Evolutionary conservation across 2,329 filamentous ascomycete species (phyloP).

Genomic region (Trichophaea hybrida): DNA sequence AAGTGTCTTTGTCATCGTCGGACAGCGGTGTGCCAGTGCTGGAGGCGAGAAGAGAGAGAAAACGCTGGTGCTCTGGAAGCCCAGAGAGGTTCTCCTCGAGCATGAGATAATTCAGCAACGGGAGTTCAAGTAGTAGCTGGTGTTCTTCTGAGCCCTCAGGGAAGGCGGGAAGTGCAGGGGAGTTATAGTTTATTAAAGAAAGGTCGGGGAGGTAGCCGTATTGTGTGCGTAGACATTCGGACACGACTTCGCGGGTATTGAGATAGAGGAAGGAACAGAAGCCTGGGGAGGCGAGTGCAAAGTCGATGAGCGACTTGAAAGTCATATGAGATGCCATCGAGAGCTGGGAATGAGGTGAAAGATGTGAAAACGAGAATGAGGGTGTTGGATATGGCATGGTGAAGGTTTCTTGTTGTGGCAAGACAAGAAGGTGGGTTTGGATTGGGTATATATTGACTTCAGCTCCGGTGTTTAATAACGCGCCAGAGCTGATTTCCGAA

Average conservation of each 20-base stretch:
- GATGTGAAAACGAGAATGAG: conserved; percentile 15
- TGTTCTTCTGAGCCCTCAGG: background rate
- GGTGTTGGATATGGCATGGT: conserved; percentile 11
- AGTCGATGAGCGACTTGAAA: conserved; percentile 13
- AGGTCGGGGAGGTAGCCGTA: conserved; percentile 11
- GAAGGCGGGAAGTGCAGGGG: conserved; percentile 1
- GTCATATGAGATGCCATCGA: conserved; percentile 17
- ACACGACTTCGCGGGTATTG: conserved; percentile 6
- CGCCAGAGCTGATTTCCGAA: too few species aligned
- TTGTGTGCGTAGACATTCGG: conserved; percentile 9
- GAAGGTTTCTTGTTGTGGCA: background rate
- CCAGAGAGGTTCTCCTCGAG: conserved; percentile 10
- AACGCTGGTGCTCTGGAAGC: background rate
- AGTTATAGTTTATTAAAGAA: background rate
- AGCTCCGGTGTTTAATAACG: too few species aligned
- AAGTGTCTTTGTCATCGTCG: background rate
- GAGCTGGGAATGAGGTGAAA: conserved; percentile 12
- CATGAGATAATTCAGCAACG: conserved; percentile 6
- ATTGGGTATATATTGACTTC: too few species aligned
- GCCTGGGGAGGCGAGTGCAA: conserved; percentile 12
- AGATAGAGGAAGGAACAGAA: conserved; percentile 11
- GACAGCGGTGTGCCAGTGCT: background rate
- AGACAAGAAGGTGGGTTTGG: background rate
- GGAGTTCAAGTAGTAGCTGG: conserved; percentile 7
- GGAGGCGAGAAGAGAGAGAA: background rate